Conservation (phyloP, 2,329 filamentous ascomycete genomes). For the Colletotrichum chlorophyti region DNA sequence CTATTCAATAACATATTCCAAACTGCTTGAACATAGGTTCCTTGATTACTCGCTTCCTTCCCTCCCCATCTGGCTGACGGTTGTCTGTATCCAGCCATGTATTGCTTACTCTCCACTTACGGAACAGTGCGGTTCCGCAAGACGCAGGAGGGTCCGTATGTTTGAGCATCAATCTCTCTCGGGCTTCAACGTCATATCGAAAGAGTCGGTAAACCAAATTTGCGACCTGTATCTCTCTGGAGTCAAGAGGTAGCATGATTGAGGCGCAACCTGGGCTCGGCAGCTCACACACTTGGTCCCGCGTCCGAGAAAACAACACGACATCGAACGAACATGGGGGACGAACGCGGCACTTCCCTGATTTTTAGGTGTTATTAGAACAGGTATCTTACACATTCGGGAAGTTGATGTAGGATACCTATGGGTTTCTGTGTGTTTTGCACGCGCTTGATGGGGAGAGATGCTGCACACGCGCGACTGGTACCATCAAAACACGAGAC, state of each 20-base stretch:
- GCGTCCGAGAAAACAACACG: too few relatives aligned
- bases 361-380: too few relatives aligned
- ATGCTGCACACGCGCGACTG: neutral
- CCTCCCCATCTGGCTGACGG: neutral
- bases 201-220: neutral
- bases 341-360: too few relatives aligned
- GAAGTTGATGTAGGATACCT: too few relatives aligned
- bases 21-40: neutral
- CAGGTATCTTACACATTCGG: too few relatives aligned
- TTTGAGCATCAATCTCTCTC: too few relatives aligned
- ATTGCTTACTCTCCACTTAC: neutral
- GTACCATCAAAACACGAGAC: constrained; percentile 24
- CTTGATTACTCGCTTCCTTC: neutral
- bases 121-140: too few relatives aligned
- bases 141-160: neutral
- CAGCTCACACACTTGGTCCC: neutral
- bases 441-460: neutral
- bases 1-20: constrained; percentile 14
- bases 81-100: neutral
- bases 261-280: constrained; percentile 4
- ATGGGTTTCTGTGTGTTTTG: too few relatives aligned
- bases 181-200: too few relatives aligned
- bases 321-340: too few relatives aligned
- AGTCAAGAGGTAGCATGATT: neutral
- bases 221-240: neutral